These are phyloP conservation scores for Jasminum sambac DNA, from an alignment of 257 asterid genomes.

Conservation along the genomic window DNA sequence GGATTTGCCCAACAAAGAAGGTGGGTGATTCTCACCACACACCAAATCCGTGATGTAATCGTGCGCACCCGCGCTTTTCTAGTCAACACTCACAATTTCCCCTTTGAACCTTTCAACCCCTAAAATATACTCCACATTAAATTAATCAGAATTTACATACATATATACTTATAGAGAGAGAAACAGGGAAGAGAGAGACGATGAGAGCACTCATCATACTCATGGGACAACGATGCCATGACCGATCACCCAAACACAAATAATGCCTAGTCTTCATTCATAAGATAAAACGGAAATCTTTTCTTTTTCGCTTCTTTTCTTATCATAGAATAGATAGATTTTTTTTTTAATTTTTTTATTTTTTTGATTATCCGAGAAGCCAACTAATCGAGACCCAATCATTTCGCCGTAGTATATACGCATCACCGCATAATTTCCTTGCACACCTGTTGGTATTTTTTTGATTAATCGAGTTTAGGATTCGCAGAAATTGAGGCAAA, in stretches of 20 bases:
- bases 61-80: constrained; percentile 36
- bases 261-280: constrained; percentile 6
- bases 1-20: constrained; percentile 3
- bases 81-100: constrained; percentile 26
- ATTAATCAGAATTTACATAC: neutral
- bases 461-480: constrained; percentile 7
- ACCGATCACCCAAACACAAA: neutral
- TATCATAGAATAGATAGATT: too few species aligned
- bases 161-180: neutral
- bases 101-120: constrained; percentile 35
- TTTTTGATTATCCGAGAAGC: neutral
- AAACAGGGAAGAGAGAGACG: constrained; percentile 21
- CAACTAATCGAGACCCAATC: constrained; percentile 5
- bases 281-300: neutral
- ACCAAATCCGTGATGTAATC: neutral
- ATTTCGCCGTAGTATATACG: neutral
- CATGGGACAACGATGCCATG: constrained; percentile 21
- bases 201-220: constrained; percentile 36
- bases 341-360: too few species aligned
- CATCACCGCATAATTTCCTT: neutral
- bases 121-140: neutral
- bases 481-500: constrained; percentile 15
- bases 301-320: constrained; percentile 3
- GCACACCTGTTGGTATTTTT: neutral
- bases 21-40: neutral